Conservation (phyloP, 73 alveolate genomes). For the Uronychia setigera region DNA sequence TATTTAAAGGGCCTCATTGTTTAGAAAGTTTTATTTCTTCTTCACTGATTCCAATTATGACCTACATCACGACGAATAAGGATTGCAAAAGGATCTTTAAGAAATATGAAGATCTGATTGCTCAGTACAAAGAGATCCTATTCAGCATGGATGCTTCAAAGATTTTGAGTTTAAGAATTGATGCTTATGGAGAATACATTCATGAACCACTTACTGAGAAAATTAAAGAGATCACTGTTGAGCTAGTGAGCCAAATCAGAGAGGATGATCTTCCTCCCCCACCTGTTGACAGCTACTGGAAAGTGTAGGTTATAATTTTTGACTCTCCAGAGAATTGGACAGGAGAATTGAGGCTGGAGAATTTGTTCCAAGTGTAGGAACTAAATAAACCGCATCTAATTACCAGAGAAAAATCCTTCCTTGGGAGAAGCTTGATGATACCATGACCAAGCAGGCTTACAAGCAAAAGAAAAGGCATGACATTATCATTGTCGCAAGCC, state of each 20-base stretch:
- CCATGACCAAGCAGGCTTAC: conserved; percentile 12
- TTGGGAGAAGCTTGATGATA: conserved; percentile 60
- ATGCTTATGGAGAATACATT: conserved; percentile 40
- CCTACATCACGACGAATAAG: conserved; percentile 24
- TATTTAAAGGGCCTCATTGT: neutral
- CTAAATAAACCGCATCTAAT: conserved; percentile 18
- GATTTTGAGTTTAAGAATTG: conserved; percentile 30
- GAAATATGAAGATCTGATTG: conserved; percentile 9
- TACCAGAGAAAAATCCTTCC: conserved; percentile 61
- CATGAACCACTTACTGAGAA: conserved; percentile 30
- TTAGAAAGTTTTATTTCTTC: conserved; percentile 7
- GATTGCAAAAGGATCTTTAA: conserved; percentile 30
- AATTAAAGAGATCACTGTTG: conserved; percentile 32
- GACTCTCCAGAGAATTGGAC: neutral
- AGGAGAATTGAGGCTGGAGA: conserved; percentile 2
- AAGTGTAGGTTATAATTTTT: conserved; percentile 4
- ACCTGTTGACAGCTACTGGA: conserved; percentile 49
- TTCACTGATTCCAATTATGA: conserved; percentile 19
- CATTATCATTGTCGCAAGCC: conserved; percentile 70
- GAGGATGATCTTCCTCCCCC: conserved; percentile 18
- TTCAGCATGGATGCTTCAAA: conserved; percentile 8
- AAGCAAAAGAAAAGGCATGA: conserved; percentile 59
- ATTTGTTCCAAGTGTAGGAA: neutral
- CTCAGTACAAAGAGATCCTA: conserved; percentile 10
- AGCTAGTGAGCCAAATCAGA: conserved; percentile 11